Base-by-base conservation (phyloP, 176 grass and related monocot species). In the Carex cristatella region DNA sequence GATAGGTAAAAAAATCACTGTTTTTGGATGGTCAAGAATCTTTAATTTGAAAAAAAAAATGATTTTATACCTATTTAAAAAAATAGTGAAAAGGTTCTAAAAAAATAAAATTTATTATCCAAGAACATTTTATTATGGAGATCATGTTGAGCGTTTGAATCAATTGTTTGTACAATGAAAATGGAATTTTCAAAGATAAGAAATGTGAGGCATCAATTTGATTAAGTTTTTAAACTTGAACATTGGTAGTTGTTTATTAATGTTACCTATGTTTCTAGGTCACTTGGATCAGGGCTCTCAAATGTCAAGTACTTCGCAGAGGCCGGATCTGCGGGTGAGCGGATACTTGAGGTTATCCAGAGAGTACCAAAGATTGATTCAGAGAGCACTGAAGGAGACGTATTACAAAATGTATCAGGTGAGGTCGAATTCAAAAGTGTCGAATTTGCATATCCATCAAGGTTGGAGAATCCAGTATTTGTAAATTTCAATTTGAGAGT, bases 291-390 rank as follows among this genome's bases (percentile, higher is more conserved):
- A 10, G 96, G 91, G 2, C 78, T 99, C 64, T 90, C 96, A 2
- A 99, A 99, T 81, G 55, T 99, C 54, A 99, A 94, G 87, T 94
- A 94, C 81, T 99, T 95, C 69, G 91, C 96, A 1, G 96, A 99
- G 81, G 96, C 96, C 31, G 92, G 93, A 88, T 89, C 93, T 15
- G 91, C 93, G 0, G 91, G 83, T 56, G 88, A 92, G 77, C 80
- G 96, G 15, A 88, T 95, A 2, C 79, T 89, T 76, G 85, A 92
- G 77, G 90, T 99, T 67, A 94, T 94, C 80, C 63, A 5, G 7
- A 86, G 96, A 28, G 90, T 95, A 30, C 96, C 96, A 2, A 95
- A 94, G 88, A 99, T 99, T 30, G 96, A 99, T 57, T 95, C 96
- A 1, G 88, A 84, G 48, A 94, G 96, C 84, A 38, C n/a, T 3